Conservation (phyloP, 108 stramenopile species). For the Mayamaea pseudoterrestris region DNA sequence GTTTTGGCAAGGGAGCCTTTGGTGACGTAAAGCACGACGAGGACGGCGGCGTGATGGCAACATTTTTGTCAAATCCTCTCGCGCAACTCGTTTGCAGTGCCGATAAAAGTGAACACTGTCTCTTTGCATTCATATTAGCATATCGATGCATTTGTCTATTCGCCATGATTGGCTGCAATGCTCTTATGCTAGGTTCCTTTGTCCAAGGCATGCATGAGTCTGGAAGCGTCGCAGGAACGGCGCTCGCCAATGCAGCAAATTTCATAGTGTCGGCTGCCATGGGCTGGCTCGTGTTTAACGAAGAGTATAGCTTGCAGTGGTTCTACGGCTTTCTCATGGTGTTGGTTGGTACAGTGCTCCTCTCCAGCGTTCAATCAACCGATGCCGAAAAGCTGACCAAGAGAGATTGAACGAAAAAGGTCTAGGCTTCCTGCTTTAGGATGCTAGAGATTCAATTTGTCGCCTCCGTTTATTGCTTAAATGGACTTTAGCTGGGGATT, state of each 20-base stretch:
- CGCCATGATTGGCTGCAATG: constrained; percentile 45
- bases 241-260: constrained; percentile 60
- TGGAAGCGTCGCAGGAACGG: constrained; percentile 62
- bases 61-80: no score
- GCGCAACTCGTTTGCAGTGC: no score
- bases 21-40: not conserved
- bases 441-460: no score
- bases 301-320: constrained; percentile 19
- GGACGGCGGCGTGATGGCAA: not conserved
- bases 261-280: constrained; percentile 29
- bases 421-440: no score
- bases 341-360: constrained; percentile 20
- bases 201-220: constrained; percentile 67
- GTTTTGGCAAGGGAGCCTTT: not conserved
- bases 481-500: no score
- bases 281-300: constrained; percentile 26
- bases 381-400: no score
- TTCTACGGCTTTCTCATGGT: constrained; percentile 31
- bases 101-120: no score
- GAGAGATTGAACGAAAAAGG: not conserved
- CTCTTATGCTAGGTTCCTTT: constrained; percentile 57
- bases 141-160: constrained; percentile 14
- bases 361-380: constrained; percentile 19
- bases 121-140: no score
- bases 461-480: no score